Evolutionary conservation across 1,284 basidiomycete genomes (phyloP), one percentile per base, ranked within the genome.

Genomic region (Trichosporon inkin): DNA sequence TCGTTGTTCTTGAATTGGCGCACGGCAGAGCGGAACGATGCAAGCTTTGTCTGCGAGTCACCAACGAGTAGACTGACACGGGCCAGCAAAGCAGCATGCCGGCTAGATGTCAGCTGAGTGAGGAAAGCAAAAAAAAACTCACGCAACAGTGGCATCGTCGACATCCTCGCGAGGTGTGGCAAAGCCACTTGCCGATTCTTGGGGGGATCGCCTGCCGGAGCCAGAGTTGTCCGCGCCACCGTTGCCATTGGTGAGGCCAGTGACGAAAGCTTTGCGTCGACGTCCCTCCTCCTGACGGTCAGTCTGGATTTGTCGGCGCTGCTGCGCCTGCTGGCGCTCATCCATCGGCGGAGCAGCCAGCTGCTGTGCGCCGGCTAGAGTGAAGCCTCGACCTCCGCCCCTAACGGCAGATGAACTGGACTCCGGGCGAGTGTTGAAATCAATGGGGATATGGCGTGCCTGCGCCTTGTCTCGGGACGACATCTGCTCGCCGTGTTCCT

Each of bases 1-100:
- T 99, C 94, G 56, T 86, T 86, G 6, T 83, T 80, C 41, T 86
- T 84, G 78, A 88, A 98, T 28, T 88, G 85, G 13, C 90, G 85
- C 32, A 93, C 85, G 19, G 92, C 87, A 16, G 88, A 84, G 65
- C 87, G 87, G 68, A 94, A 87, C 0, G 88, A 88, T 1, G 88
- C 82, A 3, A 89, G 79, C 6, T 90, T 92, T 22, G 81, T 84
- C 10, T 83, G 81, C 0, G 90, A 86, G 63, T 90, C 89, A 7
- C 83, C 78, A 3, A 90, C 85, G 7, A 91, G 76, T 3, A 82
- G 79, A 38, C 84, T 82, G 20, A 97, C 81, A 17, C 90, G 85
- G 0, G 82, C 73, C 28, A 93, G 80, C 60, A 96, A 84, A 0
- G 83, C 81, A 1, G 84, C 81, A 63, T 94, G 86, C 19, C 87